Base-by-base conservation (phyloP, 83 land plant species). In the Diphasiastrum complanatum region DNA sequence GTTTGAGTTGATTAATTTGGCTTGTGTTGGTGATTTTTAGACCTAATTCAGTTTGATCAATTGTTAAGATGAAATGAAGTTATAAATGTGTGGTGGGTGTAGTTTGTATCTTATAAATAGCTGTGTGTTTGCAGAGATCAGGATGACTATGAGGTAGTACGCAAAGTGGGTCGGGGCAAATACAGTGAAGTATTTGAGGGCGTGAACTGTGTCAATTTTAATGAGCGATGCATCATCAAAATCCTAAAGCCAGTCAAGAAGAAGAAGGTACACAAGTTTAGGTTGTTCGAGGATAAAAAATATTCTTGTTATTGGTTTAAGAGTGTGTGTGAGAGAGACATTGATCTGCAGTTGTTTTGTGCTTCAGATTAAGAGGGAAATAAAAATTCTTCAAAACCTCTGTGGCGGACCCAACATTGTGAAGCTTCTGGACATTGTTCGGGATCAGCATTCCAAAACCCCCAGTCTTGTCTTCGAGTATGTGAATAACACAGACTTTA, bases 331-430 rank as follows among this genome's bases (percentile, higher is more conserved):
- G 8, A 8, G 12, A 38, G 14, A 14, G 43, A 14, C 8, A 38
- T 6, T 28, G 31, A 53, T 53, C 5, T 2, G 25, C 12, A 52
- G 26, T 53, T 33, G 23, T 71, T 63, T 20, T 43, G 20, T 11
- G 19, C 25, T 75, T 79, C 79, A 84, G 87, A 84, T 84, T 33
- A 84, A 84, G 74, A 75, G 87, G 60, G 87, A 84, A 70, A 78
- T 84, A 10, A 84, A 84, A 60, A 84, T 84, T 54, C 72, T 83
- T 27, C 86, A 83, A 70, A 83, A 83, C 50, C 75, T 83, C 34
- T 77, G 83, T 66, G 82, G 79, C 45, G 82, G 82, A 19, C 82
- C 82, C 36, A 79, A 79, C 35, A 70, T 79, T 53, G 70, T 79
- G 10, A 79, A 79, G 48, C 79, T 79, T 47, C 64, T 70, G 19